A percentile compares a stretch with the other conserved stretches of the same genome.
Evolutionary conservation across 352 stramenopile genomes (phyloP).

Genomic region (Globisporangium spiculum): DNA sequence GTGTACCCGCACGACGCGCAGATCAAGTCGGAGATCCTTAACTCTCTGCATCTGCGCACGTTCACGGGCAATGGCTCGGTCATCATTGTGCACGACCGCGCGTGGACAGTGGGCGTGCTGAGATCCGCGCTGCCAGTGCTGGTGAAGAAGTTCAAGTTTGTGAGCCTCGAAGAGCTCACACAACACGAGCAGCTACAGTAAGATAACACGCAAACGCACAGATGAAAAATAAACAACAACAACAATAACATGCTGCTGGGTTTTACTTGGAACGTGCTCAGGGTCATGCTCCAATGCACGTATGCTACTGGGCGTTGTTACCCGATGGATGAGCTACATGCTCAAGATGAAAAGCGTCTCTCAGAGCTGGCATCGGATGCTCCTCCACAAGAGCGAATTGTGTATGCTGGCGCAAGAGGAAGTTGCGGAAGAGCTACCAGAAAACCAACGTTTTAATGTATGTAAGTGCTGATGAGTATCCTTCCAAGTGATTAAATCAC

Average conservation of each 20-base stretch:
- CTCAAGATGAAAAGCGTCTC: not conserved
- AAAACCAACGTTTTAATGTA: not conserved
- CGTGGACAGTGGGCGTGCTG: conserved; percentile 78
- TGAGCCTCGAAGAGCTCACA: conserved; percentile 65
- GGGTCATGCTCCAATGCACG: too few relatives aligned
- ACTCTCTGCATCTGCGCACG: conserved; percentile 51
- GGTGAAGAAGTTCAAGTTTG: conserved; percentile 51
- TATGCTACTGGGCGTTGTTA: not conserved
- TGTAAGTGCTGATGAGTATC: not conserved
- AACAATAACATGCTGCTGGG: not conserved
- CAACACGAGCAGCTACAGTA: conserved; percentile 18
- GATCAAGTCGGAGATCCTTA: conserved; percentile 68
- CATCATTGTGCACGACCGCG: conserved; percentile 82
- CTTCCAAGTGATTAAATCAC: not conserved
- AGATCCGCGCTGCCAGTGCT: conserved; percentile 51
- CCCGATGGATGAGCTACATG: not conserved
- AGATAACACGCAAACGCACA: not conserved
- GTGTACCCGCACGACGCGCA: conserved; percentile 87
- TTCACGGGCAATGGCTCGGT: conserved; percentile 69
- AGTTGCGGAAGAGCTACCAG: conserved; percentile 53
- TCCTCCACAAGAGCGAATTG: conserved; percentile 30
- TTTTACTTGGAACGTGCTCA: not conserved
- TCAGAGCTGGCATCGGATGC: not conserved
- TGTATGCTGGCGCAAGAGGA: conserved; percentile 45
- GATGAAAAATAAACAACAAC: not conserved